Conservation (phyloP, 805 yeast species). For the Saccharomycopsis amapae region DNA sequence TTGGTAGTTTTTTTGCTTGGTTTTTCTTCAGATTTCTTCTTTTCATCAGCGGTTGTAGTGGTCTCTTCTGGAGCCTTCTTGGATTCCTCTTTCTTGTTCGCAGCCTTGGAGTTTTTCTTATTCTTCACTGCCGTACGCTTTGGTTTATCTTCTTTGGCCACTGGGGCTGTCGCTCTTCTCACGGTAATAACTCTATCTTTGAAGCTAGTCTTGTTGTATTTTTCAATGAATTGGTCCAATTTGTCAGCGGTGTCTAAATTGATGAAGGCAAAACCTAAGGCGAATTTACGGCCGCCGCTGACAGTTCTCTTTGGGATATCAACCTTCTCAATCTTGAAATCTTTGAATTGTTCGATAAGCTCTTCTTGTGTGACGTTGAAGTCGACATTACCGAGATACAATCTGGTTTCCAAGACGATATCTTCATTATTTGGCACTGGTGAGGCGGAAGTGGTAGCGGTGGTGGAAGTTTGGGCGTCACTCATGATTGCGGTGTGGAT, state of each 20-base stretch:
- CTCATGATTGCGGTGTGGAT: neutral
- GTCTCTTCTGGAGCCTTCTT: slow-evolving; percentile 15
- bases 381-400: slow-evolving; percentile 57
- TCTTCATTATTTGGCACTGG: slow-evolving; percentile 4
- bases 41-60: slow-evolving; percentile 14
- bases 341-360: slow-evolving; percentile 43
- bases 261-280: slow-evolving; percentile 55
- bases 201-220: slow-evolving; percentile 36
- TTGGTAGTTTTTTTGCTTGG: slow-evolving; percentile 24
- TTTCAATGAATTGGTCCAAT: slow-evolving; percentile 37
- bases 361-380: slow-evolving; percentile 55
- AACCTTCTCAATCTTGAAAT: slow-evolving; percentile 39
- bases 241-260: slow-evolving; percentile 40
- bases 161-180: slow-evolving; percentile 43
- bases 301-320: slow-evolving; percentile 42
- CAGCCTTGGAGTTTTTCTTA: slow-evolving; percentile 18
- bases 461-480: neutral
- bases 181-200: slow-evolving; percentile 43
- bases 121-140: slow-evolving; percentile 15
- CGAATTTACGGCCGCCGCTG: slow-evolving; percentile 25
- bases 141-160: slow-evolving; percentile 23
- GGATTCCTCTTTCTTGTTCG: slow-evolving; percentile 20
- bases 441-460: neutral
- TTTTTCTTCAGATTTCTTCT: slow-evolving; percentile 6
- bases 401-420: slow-evolving; percentile 35